A percentile compares a stretch with the other conserved stretches of the same genome.
phyloP scores from a whole-genome alignment of 2,329 filamentous ascomycete genomes.

The Trichophyton schoenleinii region DNA sequence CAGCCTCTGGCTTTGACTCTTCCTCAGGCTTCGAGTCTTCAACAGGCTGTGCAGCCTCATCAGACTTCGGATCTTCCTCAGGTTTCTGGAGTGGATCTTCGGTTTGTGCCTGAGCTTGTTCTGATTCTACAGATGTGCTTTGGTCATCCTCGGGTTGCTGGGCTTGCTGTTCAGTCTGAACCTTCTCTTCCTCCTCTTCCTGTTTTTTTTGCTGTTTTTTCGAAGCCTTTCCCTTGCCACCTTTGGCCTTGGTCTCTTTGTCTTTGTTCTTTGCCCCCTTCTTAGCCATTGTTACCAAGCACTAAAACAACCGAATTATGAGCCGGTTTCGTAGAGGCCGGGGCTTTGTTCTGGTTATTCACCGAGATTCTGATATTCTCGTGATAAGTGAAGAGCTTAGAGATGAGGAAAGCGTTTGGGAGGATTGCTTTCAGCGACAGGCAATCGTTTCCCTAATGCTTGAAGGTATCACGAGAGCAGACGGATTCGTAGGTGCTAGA shows the following conservation, averaged over 20 bases:
- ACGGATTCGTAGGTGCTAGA: background rate
- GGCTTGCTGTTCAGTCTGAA: background rate
- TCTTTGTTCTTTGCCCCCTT: constrained; percentile 9
- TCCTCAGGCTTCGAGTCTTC: background rate
- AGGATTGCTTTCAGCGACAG: background rate
- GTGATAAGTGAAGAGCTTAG: background rate
- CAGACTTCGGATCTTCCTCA: background rate
- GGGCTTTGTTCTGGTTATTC: background rate
- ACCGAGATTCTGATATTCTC: background rate
- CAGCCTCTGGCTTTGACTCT: background rate
- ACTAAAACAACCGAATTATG: background rate
- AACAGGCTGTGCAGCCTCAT: background rate
- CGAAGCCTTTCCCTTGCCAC: constrained; percentile 9
- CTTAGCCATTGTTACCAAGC: constrained; percentile 7
- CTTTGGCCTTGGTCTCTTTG: constrained; percentile 10
- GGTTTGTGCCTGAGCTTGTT: constrained; percentile 6
- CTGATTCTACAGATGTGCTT: background rate
- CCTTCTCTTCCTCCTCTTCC: constrained; percentile 4
- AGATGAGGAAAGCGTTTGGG: background rate
- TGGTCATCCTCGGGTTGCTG: background rate
- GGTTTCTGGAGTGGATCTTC: background rate
- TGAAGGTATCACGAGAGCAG: background rate
- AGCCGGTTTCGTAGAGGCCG: background rate
- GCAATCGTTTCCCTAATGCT: background rate
- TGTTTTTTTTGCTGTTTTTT: constrained; percentile 10